These are phyloP conservation scores for Elsinoe fawcettii DNA, from an alignment of 2,329 filamentous ascomycete genomes.

Conservation along the genomic window DNA sequence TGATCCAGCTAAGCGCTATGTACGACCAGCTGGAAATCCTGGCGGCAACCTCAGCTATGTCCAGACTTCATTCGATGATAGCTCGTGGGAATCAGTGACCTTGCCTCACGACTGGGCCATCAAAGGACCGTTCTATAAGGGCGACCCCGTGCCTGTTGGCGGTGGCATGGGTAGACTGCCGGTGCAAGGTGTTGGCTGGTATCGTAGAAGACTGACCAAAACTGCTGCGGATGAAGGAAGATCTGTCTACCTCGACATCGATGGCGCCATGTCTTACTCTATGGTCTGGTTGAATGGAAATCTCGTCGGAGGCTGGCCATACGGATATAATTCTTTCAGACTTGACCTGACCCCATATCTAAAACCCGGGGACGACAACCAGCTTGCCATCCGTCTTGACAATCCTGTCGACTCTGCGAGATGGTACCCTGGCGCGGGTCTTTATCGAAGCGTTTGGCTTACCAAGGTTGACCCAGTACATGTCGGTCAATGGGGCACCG, in stretches of 20 bases:
- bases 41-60: conserved; percentile 29
- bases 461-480: conserved; percentile 41
- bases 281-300: conserved; percentile 47
- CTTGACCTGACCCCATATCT: conserved; percentile 43
- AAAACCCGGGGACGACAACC: conserved; percentile 31
- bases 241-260: conserved; percentile 41
- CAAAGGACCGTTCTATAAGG: conserved; percentile 36
- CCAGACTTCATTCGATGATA: conserved; percentile 34
- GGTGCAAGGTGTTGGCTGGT: conserved; percentile 48
- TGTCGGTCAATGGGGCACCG: conserved; percentile 45
- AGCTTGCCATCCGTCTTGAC: conserved; percentile 46
- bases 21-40: conserved; percentile 28
- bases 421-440: conserved; percentile 49
- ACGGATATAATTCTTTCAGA: conserved; percentile 45
- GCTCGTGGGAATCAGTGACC: conserved; percentile 35
- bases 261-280: conserved; percentile 47
- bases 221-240: conserved; percentile 30
- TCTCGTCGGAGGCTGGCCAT: conserved; percentile 47
- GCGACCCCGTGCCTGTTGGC: conserved; percentile 28
- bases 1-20: conserved; percentile 25
- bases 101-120: conserved; percentile 47
- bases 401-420: conserved; percentile 43
- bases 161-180: conserved; percentile 42
- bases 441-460: conserved; percentile 51
- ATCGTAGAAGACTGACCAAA: conserved; percentile 37